phyloP scores from a whole-genome alignment of 306 rosid species.

The Dryas drummondii region DNA sequence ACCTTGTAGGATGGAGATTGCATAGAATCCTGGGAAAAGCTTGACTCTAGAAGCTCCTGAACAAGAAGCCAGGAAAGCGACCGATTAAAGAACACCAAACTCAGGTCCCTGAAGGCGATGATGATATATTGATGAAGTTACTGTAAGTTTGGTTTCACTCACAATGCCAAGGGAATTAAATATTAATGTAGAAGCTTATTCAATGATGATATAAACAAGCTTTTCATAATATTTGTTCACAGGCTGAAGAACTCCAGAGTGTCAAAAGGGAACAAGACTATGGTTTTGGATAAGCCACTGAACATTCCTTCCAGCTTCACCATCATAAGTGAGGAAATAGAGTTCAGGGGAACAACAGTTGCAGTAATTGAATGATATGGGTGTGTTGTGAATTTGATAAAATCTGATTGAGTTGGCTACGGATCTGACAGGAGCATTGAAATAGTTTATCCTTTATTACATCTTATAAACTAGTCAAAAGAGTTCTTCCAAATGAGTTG shows the following conservation, averaged over 20 bases:
- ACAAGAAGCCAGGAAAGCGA: conserved; percentile 84
- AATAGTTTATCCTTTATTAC: no score
- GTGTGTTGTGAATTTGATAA: no score
- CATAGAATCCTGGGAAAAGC: conserved; percentile 75
- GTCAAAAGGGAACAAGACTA: conserved; percentile 67
- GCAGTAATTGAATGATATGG: no score
- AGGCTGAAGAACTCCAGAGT: conserved; percentile 80
- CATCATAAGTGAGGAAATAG: no score
- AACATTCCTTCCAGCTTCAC: no score
- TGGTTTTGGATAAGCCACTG: conserved; percentile 58
- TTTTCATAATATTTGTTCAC: conserved; percentile 3
- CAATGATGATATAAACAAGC: not conserved
- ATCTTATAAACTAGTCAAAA: no score
- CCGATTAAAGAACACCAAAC: conserved; percentile 59
- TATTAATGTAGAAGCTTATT: not conserved
- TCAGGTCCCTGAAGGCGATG: conserved; percentile 76
- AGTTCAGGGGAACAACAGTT: no score
- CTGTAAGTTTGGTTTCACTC: conserved; percentile 36
- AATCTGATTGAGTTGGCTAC: no score
- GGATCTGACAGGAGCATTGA: no score
- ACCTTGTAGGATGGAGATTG: conserved; percentile 64
- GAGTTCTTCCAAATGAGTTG: no score
- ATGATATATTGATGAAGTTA: conserved; percentile 63
- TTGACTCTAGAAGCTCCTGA: conserved; percentile 69
- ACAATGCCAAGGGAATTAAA: not conserved